Evolutionary conservation across 1,284 basidiomycete species (phyloP), one percentile per base, ranked within the genome.

Genomic region (Meripilus lineatus): DNA sequence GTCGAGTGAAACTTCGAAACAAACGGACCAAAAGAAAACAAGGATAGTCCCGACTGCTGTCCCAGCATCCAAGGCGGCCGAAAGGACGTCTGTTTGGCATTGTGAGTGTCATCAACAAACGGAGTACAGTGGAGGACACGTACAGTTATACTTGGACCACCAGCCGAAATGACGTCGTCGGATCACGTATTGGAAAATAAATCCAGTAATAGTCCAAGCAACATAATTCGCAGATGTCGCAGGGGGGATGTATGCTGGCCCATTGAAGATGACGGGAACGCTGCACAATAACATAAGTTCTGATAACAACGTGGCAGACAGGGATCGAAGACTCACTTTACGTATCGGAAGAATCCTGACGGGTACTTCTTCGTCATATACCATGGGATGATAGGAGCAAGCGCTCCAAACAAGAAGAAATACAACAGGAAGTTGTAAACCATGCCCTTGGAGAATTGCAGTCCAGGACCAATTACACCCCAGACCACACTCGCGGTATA

Each of bases 31-130:
- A 67, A 86, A 86, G 68, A 84, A 85, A 40, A 84, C 77, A 45
- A 82, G 48, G 33, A 85, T 66, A 3, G 73, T 67, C 13, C 71
- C 63, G 20, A 81, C 57, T 0, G 80, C 81, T 3, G 83, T 69
- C 6, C 80, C 79, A 28, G 78, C 71, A 58, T 77, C 77, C 47
- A 82, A 58, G 2, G 74, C 79, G 4, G 77, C 77, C 13, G 77
- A 81, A 36, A 81, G 62, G 36, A 79, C 75, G 47, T 75, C 67
- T 68, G 33, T 5, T 13, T 18, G 4, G 8, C 1, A 15, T 3
- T 13, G 14, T 26, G 28, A 25, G 18, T 20, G 21, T 14, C 26
- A n/a, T n/a, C 38, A 23, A 26, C 20, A 6, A 8, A 22, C 20
- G 2, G 11, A 28, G 10, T 3, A 13, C 3, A 25, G 15, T 20